A percentile compares a stretch with the other conserved stretches of the same genome.
Evolutionary conservation across 2,329 filamentous ascomycete genomes (phyloP).

Genomic region (Alternaria ventricosa): DNA sequence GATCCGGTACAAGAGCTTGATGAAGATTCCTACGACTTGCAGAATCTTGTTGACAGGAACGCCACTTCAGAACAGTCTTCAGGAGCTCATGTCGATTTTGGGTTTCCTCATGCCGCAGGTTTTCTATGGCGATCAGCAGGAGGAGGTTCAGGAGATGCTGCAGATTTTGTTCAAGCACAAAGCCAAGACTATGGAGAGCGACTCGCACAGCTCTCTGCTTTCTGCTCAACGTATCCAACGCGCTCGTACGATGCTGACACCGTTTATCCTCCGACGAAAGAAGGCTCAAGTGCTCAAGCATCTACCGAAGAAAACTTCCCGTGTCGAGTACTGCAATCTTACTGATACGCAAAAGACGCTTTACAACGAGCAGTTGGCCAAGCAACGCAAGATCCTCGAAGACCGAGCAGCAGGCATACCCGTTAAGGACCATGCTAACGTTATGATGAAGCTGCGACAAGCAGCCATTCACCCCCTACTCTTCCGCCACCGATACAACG

Average conservation of each 20-base stretch:
- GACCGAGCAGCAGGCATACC: slow-evolving; percentile 64
- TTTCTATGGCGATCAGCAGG: slow-evolving; percentile 71
- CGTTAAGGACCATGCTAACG: slow-evolving; percentile 59
- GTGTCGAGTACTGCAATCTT: slow-evolving; percentile 82
- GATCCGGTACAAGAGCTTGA: slow-evolving; percentile 78
- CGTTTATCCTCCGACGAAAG: slow-evolving; percentile 91
- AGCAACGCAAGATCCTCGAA: slow-evolving; percentile 65
- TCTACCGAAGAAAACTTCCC: slow-evolving; percentile 78
- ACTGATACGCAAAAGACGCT: slow-evolving; percentile 73
- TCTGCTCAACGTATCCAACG: slow-evolving; percentile 86
- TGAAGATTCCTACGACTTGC: slow-evolving; percentile 79
- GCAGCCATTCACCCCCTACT: slow-evolving; percentile 91
- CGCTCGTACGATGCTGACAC: slow-evolving; percentile 89
- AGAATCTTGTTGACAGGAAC: slow-evolving; percentile 88
- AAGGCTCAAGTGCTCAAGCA: slow-evolving; percentile 89
- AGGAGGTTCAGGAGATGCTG: slow-evolving; percentile 75
- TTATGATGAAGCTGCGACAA: slow-evolving; percentile 88
- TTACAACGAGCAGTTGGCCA: slow-evolving; percentile 73
- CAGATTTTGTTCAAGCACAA: slow-evolving; percentile 90
- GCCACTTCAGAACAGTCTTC: slow-evolving; percentile 91
- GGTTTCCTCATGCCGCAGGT: slow-evolving; percentile 92
- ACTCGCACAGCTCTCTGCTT: slow-evolving; percentile 75
- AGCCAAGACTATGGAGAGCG: slow-evolving; percentile 78
- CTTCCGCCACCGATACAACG: slow-evolving; percentile 80
- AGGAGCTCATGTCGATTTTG: slow-evolving; percentile 87